These are phyloP conservation scores for Tolypocladium paradoxum DNA, from an alignment of 2,329 filamentous ascomycete genomes.

Conservation along the genomic window DNA sequence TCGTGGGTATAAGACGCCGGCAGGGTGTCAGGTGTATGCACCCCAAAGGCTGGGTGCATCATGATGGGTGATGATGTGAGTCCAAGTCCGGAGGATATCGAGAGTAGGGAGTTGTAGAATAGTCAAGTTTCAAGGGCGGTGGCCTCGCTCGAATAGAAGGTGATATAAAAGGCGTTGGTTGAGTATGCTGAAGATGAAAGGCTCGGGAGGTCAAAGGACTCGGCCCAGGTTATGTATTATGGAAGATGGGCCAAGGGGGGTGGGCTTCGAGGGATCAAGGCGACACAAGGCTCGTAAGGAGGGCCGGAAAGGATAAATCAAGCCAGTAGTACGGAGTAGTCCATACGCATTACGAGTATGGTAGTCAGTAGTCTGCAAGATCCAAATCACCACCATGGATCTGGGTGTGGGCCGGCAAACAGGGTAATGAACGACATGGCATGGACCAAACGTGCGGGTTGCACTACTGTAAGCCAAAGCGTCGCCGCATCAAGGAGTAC, in stretches of 20 bases:
- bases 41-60: constrained; percentile 20
- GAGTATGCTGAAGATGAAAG: neutral
- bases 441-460: constrained; percentile 22
- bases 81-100: neutral
- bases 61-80: constrained; percentile 4
- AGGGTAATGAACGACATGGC: constrained; percentile 13
- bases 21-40: constrained; percentile 13
- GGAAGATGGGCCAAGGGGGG: constrained; percentile 9
- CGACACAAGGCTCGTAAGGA: constrained; percentile 17
- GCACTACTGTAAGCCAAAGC: constrained; percentile 18
- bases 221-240: constrained; percentile 19
- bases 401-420: constrained; percentile 23
- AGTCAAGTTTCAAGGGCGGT: neutral
- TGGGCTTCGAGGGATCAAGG: constrained; percentile 19
- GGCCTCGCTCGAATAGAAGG: neutral
- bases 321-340: no score
- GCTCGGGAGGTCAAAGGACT: constrained; percentile 9
- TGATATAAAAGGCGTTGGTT: neutral
- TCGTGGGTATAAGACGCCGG: constrained; percentile 21
- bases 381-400: constrained; percentile 18
- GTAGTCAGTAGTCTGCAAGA: constrained; percentile 21
- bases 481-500: constrained; percentile 4
- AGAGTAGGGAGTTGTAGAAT: neutral
- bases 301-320: constrained; percentile 25
- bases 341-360: no score